A percentile compares a stretch with the other conserved stretches of the same genome.
phyloP scores from a whole-genome alignment of 1,284 basidiomycete species.

The Moesziomyces aphidis region DNA sequence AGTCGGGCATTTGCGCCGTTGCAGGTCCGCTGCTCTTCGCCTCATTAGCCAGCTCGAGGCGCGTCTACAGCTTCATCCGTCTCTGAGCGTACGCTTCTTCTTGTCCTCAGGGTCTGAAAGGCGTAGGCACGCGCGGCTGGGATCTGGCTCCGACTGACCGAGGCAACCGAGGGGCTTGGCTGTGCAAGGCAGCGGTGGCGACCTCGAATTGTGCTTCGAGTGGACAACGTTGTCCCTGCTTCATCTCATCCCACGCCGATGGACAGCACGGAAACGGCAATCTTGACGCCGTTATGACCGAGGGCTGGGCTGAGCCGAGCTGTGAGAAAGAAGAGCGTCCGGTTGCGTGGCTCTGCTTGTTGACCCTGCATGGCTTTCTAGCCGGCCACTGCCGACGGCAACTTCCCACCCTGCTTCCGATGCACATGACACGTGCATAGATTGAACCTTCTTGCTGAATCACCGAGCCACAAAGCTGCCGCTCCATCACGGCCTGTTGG shows the following conservation, averaged over 20 bases:
- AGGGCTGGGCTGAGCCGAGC: neutral
- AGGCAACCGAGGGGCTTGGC: neutral
- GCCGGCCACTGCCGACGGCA: too few species aligned
- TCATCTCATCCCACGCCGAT: neutral
- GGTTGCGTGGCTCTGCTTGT: neutral
- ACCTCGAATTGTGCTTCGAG: neutral
- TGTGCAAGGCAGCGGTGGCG: neutral
- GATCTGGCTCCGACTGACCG: neutral
- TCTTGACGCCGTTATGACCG: too few species aligned
- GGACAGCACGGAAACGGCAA: neutral
- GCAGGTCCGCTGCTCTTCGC: neutral
- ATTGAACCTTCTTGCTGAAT: too few species aligned
- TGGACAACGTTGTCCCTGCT: neutral
- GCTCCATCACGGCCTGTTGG: too few species aligned
- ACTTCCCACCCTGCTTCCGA: too few species aligned
- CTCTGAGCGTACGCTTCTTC: too few species aligned
- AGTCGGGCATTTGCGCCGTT: too few species aligned
- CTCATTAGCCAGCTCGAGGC: neutral
- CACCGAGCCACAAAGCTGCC: too few species aligned
- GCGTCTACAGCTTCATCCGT: too few species aligned
- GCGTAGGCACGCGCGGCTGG: neutral
- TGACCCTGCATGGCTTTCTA: neutral
- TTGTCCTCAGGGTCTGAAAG: too few species aligned
- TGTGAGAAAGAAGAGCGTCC: constrained; percentile 1
- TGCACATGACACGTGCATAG: too few species aligned